Conservation (phyloP, 352 stramenopile genomes). For the Pythium phragmitis region DNA sequence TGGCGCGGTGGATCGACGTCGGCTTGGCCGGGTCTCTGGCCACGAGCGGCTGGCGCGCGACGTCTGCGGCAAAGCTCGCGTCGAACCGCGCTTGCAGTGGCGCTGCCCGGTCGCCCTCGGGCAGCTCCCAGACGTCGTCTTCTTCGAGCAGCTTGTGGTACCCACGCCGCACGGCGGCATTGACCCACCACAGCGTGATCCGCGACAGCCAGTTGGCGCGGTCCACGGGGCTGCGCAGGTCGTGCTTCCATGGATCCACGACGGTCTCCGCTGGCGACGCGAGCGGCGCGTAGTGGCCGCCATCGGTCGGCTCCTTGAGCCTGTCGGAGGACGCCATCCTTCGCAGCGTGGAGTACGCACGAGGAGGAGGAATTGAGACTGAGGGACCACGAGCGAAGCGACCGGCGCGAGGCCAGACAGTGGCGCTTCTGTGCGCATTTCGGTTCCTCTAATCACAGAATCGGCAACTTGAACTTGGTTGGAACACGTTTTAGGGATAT, state of each 20-base stretch:
- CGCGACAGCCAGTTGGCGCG: slow-evolving; percentile 19
- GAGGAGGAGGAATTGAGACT: not conserved
- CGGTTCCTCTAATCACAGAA: not conserved
- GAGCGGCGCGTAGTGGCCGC: not conserved
- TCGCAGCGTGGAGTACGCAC: not conserved
- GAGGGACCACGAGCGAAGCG: not conserved
- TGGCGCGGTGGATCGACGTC: slow-evolving; percentile 13
- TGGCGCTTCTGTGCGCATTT: slow-evolving; percentile 4
- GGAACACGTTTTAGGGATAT: too few species aligned
- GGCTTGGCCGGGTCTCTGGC: not conserved
- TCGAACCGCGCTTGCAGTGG: slow-evolving; percentile 32
- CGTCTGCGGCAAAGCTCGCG: not conserved
- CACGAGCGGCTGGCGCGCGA: not conserved
- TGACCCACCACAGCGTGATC: slow-evolving; percentile 30
- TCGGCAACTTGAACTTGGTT: too few species aligned
- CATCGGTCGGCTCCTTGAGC: slow-evolving; percentile 27
- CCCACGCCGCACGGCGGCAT: slow-evolving; percentile 11
- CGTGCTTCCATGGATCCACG: slow-evolving; percentile 32
- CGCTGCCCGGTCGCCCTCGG: slow-evolving; percentile 18
- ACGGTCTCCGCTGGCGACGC: slow-evolving; percentile 37
- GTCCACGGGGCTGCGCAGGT: slow-evolving; percentile 12
- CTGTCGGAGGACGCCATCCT: slow-evolving; percentile 32
- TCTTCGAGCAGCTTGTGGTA: slow-evolving; percentile 27
- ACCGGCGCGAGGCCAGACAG: not conserved
- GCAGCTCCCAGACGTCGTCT: slow-evolving; percentile 35